These are phyloP conservation scores for Clitocybe nebularis DNA, from an alignment of 1,284 basidiomycete species.

Conservation along the genomic window DNA sequence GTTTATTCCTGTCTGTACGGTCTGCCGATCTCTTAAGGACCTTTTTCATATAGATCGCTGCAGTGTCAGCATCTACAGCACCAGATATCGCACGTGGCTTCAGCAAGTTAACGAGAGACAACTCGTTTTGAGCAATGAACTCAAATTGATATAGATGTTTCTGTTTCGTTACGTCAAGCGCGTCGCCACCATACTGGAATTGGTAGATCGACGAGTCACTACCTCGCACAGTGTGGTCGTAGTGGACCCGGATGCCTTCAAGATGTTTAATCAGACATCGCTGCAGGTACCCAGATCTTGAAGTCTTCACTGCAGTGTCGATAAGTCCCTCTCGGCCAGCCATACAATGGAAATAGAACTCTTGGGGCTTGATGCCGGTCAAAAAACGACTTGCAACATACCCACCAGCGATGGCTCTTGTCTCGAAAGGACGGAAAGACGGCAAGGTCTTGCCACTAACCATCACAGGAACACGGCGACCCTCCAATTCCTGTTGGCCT, in stretches of 20 bases:
- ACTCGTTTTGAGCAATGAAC: constrained; percentile 88
- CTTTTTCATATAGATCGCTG: constrained; percentile 84
- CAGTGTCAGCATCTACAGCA: constrained; percentile 66
- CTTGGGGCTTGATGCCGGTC: constrained; percentile 97
- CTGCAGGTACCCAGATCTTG: constrained; percentile 97
- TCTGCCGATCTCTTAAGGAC: constrained; percentile 70
- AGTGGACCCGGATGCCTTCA: constrained; percentile 94
- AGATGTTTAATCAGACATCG: constrained; percentile 98
- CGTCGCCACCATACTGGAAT: constrained; percentile 97
- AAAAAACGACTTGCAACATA: constrained; percentile 99
- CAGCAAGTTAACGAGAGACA: constrained; percentile 76
- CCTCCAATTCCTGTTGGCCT: constrained; percentile 97
- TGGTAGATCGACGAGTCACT: constrained; percentile 93
- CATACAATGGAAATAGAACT: constrained; percentile 99
- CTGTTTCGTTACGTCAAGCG: constrained; percentile 94
- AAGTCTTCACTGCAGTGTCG: constrained; percentile 99
- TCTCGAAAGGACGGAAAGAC: constrained; percentile 97
- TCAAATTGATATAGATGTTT: constrained; percentile 91
- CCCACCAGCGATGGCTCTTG: constrained; percentile 95
- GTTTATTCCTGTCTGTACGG: constrained; percentile 42
- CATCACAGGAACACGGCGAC: constrained; percentile 98
- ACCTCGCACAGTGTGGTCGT: constrained; percentile 97
- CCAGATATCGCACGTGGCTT: constrained; percentile 57
- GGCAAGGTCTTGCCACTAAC: constrained; percentile 98
- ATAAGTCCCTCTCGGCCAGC: constrained; percentile 98